Conservation (phyloP, 495 filamentous ascomycete genomes). For the Aspergillus leporis region DNA sequence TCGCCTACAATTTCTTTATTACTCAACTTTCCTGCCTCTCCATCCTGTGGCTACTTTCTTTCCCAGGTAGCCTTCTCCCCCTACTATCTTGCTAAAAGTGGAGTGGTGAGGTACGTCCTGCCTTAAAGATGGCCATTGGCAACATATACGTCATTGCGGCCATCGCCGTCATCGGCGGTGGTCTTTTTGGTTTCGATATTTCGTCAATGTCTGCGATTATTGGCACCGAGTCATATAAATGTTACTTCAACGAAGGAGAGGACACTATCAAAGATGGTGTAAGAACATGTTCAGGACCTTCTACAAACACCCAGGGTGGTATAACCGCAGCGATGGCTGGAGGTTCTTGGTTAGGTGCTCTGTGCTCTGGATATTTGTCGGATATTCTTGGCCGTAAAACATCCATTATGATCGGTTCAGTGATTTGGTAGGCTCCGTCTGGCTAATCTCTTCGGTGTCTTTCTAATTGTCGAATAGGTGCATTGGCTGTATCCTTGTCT, state of each 20-base stretch:
- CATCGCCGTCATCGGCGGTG: conserved; percentile 75
- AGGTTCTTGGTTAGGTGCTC: conserved; percentile 72
- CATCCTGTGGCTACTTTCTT: conserved; percentile 4
- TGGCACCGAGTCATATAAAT: conserved; percentile 55
- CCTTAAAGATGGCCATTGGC: conserved; percentile 39
- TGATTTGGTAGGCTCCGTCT: conserved; percentile 56
- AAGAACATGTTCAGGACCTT: conserved; percentile 46
- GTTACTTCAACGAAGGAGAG: conserved; percentile 60
- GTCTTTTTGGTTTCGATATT: conserved; percentile 82
- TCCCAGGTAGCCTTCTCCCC: neutral
- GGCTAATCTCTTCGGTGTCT: neutral
- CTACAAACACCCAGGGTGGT: conserved; percentile 53
- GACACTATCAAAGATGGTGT: conserved; percentile 23
- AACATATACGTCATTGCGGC: conserved; percentile 76
- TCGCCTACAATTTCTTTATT: conserved; percentile 6
- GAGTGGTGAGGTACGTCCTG: neutral
- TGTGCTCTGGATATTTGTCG: conserved; percentile 65
- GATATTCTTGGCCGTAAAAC: conserved; percentile 68
- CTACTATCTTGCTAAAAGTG: neutral
- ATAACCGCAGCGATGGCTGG: conserved; percentile 73
- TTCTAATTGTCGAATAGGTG: conserved; percentile 35
- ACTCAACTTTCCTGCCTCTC: conserved; percentile 2
- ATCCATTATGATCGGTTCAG: conserved; percentile 61
- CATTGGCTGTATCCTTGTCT: conserved; percentile 67
- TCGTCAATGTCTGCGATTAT: conserved; percentile 80